Base-by-base conservation (phyloP, 257 asterid genomes). In the Penstemon barbatus region DNA sequence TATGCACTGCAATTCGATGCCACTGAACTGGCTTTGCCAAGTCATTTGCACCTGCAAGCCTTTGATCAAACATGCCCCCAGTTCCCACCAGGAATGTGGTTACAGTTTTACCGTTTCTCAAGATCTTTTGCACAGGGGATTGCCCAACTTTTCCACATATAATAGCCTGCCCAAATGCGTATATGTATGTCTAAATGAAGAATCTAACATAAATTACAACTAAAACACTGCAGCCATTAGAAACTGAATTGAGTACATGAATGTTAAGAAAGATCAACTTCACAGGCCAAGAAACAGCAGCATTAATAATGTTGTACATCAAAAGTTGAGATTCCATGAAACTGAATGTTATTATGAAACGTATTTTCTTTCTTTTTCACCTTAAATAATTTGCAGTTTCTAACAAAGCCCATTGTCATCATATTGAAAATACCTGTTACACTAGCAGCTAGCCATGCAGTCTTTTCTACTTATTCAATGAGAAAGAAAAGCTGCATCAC, bases 1-100 rank as follows among this genome's bases (percentile, higher is more conserved):
- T 94, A 74, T 94, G 99, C 67, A 94, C 95, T 8, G 97, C 97
- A 66, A 94, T 66, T 7, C 97, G 94, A 84, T 94, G 99, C 99
- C 97, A 94, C 66, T 94, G 99, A 75, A 84, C 95, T 60, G 97
- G 99, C 74, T 79, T 91, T 12, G 97, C 88, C 78, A 84, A 76
- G 80, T 87, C 83, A 38, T 49, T 69, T 11, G 76, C 79, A 69
- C 84, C 91, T 18, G 74, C 19, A 44, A 77, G 66, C 77, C 97
- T 84, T 84, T 94, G 99, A 82, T 94, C 99, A 52, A 58, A 89
- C 96, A 94, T 80, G 58, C 99, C 99, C 49, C 99, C 97, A 50
- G 99, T 91, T 76, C 97, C 99, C 56, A 91, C 99, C 0, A 95
- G 89, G 74, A 94, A 94, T 36, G 86, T 78, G 69, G 97, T 91